Percentiles rank a stretch among this genome's conserved stretches.
phyloP scores from a whole-genome alignment of 176 grass and related monocot species.

The Juncus inflexus region DNA sequence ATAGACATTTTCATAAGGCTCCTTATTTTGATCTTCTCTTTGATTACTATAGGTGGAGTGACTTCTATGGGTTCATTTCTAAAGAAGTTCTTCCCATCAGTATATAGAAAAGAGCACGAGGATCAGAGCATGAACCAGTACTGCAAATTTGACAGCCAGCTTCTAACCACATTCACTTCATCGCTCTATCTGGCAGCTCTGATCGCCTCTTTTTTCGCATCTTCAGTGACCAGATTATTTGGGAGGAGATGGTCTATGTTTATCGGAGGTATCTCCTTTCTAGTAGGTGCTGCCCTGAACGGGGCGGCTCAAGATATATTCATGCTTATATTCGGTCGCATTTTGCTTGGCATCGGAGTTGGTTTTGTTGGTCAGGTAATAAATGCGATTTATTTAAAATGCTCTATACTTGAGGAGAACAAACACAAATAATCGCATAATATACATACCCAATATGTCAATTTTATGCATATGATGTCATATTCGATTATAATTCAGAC shows the following conservation, averaged over 20 bases:
- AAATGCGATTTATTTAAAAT: background rate
- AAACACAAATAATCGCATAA: too few species aligned
- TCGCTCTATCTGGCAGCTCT: conserved; percentile 20
- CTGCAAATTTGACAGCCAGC: conserved; percentile 23
- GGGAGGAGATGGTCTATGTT: conserved; percentile 14
- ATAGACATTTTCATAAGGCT: too few species aligned
- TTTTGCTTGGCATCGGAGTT: conserved; percentile 19
- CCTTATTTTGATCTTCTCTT: background rate
- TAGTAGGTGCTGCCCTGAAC: conserved; percentile 12
- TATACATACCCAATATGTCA: too few species aligned
- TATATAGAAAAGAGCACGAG: conserved; percentile 13
- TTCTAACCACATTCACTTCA: conserved; percentile 16
- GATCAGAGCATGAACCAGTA: conserved; percentile 14
- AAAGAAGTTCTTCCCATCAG: conserved; percentile 25
- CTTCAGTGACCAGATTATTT: background rate
- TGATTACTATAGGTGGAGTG: conserved; percentile 18
- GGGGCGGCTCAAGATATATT: conserved; percentile 4
- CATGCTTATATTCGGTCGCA: conserved; percentile 20
- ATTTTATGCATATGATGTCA: too few species aligned
- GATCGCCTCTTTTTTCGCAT: conserved; percentile 4
- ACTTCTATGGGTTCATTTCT: conserved; percentile 28
- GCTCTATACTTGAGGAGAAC: too few species aligned
- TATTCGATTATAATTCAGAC: too few species aligned
- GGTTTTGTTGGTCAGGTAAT: conserved; percentile 21
- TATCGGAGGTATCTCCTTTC: background rate